These are phyloP conservation scores for Corylus americana DNA, from an alignment of 306 rosid genomes.

Conservation along the genomic window DNA sequence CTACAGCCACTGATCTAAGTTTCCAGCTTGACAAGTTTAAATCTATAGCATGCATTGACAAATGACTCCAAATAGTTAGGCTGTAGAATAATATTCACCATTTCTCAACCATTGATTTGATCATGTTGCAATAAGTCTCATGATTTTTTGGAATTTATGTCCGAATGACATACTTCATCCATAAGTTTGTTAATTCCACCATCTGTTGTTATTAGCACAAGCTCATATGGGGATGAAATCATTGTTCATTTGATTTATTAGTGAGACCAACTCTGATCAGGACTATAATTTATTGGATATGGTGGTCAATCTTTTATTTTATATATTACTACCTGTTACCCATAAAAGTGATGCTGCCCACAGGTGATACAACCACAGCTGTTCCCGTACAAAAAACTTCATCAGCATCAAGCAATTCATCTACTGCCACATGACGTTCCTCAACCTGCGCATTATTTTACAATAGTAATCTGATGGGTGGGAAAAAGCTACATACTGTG, in stretches of 20 bases:
- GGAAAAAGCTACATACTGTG: not conserved
- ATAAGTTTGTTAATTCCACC: not conserved
- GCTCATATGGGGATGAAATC: not conserved
- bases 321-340: slow-evolving; percentile 54
- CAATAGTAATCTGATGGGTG: not conserved
- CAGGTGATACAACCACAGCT: slow-evolving; percentile 97
- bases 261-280: not conserved
- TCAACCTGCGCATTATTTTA: slow-evolving; percentile 67
- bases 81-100: not conserved
- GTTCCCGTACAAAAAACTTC: slow-evolving; percentile 97
- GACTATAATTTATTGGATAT: not conserved
- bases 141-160: not conserved
- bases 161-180: not conserved
- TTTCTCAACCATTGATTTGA: not conserved
- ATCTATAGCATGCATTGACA: not conserved
- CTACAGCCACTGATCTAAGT: not conserved
- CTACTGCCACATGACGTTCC: slow-evolving; percentile 83
- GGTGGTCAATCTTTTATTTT: not conserved
- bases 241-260: not conserved
- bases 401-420: slow-evolving; percentile 88
- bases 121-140: not conserved
- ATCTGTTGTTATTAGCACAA: not conserved
- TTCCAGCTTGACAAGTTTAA: not conserved
- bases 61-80: not conserved
- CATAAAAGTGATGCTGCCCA: slow-evolving; percentile 82